Evolutionary conservation across 202 grass and related monocot species (phyloP).

Genomic region (Miscanthus sacchariflorus): DNA sequence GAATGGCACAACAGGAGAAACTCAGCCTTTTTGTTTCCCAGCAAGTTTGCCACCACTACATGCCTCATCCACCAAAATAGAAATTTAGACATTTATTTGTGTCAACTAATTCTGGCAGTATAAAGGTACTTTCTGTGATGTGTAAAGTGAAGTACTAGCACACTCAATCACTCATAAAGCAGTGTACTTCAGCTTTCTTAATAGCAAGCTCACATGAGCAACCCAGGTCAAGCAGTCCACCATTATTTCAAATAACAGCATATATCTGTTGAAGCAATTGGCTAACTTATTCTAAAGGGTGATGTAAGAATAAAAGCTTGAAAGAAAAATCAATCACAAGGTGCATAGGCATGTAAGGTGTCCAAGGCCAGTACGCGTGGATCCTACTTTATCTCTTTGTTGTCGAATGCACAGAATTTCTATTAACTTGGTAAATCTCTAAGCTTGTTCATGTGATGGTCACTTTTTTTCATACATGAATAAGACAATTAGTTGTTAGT

Average conservation of each 20-base stretch:
- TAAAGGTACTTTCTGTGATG: constrained; percentile 24
- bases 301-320: constrained; percentile 13
- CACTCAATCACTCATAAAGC: constrained; percentile 11
- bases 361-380: not conserved
- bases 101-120: not conserved
- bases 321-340: constrained; percentile 8
- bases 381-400: constrained; percentile 30
- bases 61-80: constrained; percentile 7
- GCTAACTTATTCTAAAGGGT: constrained; percentile 3
- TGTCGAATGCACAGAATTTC: constrained; percentile 12
- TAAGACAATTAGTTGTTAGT: not conserved
- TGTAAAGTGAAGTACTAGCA: constrained; percentile 23
- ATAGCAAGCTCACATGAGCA: constrained; percentile 25
- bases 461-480: not conserved
- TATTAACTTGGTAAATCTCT: not conserved
- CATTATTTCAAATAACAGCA: constrained; percentile 26
- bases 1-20: not conserved
- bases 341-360: not conserved
- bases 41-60: constrained; percentile 1
- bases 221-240: not conserved
- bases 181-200: constrained; percentile 25
- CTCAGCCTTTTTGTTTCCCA: constrained; percentile 32
- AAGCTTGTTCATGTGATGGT: not conserved
- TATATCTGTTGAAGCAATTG: constrained; percentile 17
- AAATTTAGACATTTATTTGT: not conserved